Percentiles rank a stretch among this genome's conserved stretches.
phyloP scores from a whole-genome alignment of 2,329 filamentous ascomycete species.

The Epichloe festucae region DNA sequence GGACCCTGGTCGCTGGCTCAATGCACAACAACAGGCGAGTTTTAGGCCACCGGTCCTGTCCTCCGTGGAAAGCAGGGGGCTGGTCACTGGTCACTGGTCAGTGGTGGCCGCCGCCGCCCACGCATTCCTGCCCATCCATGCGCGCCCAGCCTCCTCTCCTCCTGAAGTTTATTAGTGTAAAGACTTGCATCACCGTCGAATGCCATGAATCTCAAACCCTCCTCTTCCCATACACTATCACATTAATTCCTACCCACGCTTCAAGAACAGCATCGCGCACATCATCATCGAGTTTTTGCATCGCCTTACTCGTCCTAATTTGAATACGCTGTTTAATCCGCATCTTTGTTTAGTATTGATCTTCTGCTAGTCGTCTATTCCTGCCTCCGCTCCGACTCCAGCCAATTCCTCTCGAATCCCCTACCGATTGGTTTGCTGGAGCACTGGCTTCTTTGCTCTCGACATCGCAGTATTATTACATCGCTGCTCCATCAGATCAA shows the following conservation, averaged over 20 bases:
- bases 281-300: not conserved
- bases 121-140: slow-evolving; percentile 6
- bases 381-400: not conserved
- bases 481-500: not conserved
- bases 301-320: slow-evolving; percentile 1
- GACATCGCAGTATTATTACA: slow-evolving; percentile 6
- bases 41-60: not conserved
- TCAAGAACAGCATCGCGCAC: not conserved
- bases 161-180: not conserved
- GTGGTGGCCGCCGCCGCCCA: slow-evolving; percentile 7
- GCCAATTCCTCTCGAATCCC: not conserved
- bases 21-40: not conserved
- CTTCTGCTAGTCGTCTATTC: not conserved
- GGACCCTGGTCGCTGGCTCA: not conserved
- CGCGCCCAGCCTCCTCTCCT: slow-evolving; percentile 13
- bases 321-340: not conserved
- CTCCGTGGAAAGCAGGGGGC: slow-evolving; percentile 7
- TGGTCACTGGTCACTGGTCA: slow-evolving; percentile 11
- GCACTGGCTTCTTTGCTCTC: slow-evolving; percentile 7
- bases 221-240: slow-evolving; percentile 8
- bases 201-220: slow-evolving; percentile 9
- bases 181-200: slow-evolving; percentile 7
- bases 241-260: slow-evolving; percentile 1
- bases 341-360: slow-evolving; percentile 4
- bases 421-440: slow-evolving; percentile 4